Percentiles rank a stretch among this genome's conserved stretches.
Evolutionary conservation across 345 rosid genomes (phyloP).

Genomic region (Kandelia obovata): DNA sequence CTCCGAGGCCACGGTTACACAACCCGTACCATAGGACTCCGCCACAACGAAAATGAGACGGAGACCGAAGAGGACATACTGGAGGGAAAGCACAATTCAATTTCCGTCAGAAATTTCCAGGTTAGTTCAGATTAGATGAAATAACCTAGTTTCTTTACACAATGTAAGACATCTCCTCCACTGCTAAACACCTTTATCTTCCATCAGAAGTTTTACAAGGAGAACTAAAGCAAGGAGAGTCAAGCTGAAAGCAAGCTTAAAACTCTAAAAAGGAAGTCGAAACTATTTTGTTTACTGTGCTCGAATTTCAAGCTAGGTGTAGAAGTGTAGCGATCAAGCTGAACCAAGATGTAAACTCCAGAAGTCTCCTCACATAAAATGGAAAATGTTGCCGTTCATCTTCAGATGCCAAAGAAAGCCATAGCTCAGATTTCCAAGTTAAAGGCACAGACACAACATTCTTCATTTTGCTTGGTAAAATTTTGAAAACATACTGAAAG

Average conservation of each 20-base stretch:
- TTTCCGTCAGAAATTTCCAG: slow-evolving; percentile 54
- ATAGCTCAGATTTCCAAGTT: slow-evolving; percentile 44
- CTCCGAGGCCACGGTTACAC: slow-evolving; percentile 55
- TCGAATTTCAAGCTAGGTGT: slow-evolving; percentile 41
- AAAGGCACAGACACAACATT: slow-evolving; percentile 41
- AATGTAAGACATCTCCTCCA: too few species aligned
- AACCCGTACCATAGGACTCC: slow-evolving; percentile 25
- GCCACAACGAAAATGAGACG: slow-evolving; percentile 18
- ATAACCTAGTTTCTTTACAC: neutral
- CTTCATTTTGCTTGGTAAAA: neutral
- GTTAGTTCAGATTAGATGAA: slow-evolving; percentile 28
- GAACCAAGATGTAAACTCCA: slow-evolving; percentile 37
- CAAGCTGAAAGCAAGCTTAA: neutral
- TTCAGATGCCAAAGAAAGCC: slow-evolving; percentile 38
- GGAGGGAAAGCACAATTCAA: slow-evolving; percentile 42
- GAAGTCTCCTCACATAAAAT: slow-evolving; percentile 38
- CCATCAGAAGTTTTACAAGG: too few species aligned
- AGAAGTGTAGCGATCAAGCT: slow-evolving; percentile 18
- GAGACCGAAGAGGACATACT: slow-evolving; percentile 25
- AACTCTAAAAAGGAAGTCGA: neutral
- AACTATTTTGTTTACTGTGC: neutral
- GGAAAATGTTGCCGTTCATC: slow-evolving; percentile 31
- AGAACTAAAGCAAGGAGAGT: too few species aligned
- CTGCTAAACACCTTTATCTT: too few species aligned
- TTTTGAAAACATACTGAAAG: too few species aligned